Evolutionary conservation across 2,329 filamentous ascomycete species (phyloP).

Genomic region (Myriosclerotinia duriaeana): DNA sequence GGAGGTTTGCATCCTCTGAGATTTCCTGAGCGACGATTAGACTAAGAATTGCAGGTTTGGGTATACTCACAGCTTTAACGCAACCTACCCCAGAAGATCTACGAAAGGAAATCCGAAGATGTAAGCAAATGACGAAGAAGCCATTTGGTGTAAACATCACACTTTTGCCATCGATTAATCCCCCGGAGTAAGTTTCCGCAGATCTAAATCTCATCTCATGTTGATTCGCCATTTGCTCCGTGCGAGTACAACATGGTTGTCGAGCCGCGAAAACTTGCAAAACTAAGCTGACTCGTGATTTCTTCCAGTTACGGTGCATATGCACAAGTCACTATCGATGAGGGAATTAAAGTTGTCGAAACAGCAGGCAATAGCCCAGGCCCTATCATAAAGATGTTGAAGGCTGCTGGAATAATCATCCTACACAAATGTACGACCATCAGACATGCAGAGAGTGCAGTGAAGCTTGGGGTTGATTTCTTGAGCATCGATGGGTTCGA

Average conservation of each 20-base stretch:
- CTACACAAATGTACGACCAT: slow-evolving; percentile 98
- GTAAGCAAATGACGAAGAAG: slow-evolving; percentile 72
- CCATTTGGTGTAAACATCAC: slow-evolving; percentile 96
- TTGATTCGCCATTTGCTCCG: slow-evolving; percentile 21
- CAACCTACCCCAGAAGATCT: slow-evolving; percentile 90
- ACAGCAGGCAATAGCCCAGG: slow-evolving; percentile 89
- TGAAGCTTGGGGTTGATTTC: slow-evolving; percentile 96
- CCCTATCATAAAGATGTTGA: slow-evolving; percentile 85
- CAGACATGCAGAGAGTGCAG: slow-evolving; percentile 83
- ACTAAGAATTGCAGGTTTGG: slow-evolving; percentile 46
- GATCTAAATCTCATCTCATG: slow-evolving; percentile 11
- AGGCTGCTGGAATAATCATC: slow-evolving; percentile 73
- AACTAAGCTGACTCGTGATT: slow-evolving; percentile 8
- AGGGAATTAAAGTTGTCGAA: slow-evolving; percentile 88
- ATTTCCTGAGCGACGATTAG: too few species aligned
- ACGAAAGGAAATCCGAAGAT: slow-evolving; percentile 87
- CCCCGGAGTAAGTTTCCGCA: slow-evolving; percentile 60
- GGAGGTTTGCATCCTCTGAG: slow-evolving; percentile 52
- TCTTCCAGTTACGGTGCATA: slow-evolving; percentile 69
- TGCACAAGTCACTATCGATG: slow-evolving; percentile 88
- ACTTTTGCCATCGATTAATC: slow-evolving; percentile 82
- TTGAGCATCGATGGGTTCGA: slow-evolving; percentile 97
- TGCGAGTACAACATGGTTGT: slow-evolving; percentile 5
- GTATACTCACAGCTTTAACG: slow-evolving; percentile 83
- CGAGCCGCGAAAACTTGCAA: slow-evolving; percentile 9